Conservation (phyloP, 164 flowering plant species). For the Tetrastigma voinierianum region DNA sequence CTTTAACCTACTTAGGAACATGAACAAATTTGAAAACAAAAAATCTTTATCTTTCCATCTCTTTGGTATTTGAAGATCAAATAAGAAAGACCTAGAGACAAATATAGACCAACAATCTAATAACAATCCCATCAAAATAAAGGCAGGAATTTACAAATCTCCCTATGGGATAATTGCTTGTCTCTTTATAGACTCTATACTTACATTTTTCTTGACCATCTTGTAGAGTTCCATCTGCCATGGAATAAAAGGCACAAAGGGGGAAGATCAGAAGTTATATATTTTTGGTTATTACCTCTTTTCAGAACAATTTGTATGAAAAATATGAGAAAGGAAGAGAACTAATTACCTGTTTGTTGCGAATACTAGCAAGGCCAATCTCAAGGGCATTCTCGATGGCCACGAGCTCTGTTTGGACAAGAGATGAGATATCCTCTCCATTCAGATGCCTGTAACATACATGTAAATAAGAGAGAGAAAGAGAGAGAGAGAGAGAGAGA, state of each 20-base stretch:
- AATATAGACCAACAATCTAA: not conserved
- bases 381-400: conserved; percentile 63
- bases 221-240: conserved; percentile 10
- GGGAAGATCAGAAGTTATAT: not conserved
- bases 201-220: conserved; percentile 38
- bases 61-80: not conserved
- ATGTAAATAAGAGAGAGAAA: not conserved
- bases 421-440: conserved; percentile 71
- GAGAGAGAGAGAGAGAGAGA: conserved; percentile 4
- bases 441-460: conserved; percentile 62
- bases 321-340: not conserved
- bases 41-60: not conserved
- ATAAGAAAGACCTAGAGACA: not conserved
- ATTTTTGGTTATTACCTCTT: not conserved
- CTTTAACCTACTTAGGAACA: not conserved
- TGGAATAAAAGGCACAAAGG: not conserved
- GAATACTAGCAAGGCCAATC: conserved; percentile 47
- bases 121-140: not conserved
- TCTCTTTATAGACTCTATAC: conserved; percentile 7
- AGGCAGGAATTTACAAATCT: not conserved
- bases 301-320: not conserved
- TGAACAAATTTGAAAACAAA: not conserved
- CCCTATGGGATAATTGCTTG: not conserved
- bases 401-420: conserved; percentile 53
- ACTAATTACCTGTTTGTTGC: conserved; percentile 42